Conservation (phyloP, 1,284 basidiomycete genomes). For the Inonotus hispidus region DNA sequence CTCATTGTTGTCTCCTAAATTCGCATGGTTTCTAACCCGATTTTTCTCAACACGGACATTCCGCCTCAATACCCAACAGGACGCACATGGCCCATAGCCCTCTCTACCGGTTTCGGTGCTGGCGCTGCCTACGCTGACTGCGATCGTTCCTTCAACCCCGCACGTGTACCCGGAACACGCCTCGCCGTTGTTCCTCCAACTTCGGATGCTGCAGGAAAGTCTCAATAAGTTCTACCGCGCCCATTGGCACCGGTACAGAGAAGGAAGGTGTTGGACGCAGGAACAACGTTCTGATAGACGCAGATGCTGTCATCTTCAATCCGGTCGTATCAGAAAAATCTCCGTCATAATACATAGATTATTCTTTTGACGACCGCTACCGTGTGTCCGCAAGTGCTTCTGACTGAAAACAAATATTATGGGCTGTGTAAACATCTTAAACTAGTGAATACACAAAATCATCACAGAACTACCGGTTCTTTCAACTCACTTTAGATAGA, state of each 20-base stretch:
- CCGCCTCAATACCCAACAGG: slow-evolving; percentile 45
- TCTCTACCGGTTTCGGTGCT: slow-evolving; percentile 86
- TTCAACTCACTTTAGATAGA: neutral
- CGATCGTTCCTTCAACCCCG: slow-evolving; percentile 94
- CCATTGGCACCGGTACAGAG: neutral
- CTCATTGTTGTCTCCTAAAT: neutral
- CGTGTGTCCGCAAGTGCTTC: no score
- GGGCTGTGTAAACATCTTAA: no score
- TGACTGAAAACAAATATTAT: no score
- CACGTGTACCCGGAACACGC: slow-evolving; percentile 86
- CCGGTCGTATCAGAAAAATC: neutral
- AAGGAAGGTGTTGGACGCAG: neutral
- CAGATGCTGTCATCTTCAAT: neutral
- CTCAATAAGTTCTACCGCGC: neutral
- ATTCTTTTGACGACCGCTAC: no score
- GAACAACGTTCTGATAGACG: neutral
- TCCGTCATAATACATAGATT: neutral
- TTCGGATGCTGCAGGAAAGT: slow-evolving; percentile 24
- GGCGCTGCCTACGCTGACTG: slow-evolving; percentile 93
- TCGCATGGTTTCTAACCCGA: neutral
- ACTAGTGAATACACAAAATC: no score
- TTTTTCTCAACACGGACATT: slow-evolving; percentile 9
- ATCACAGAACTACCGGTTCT: neutral
- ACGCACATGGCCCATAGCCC: slow-evolving; percentile 93
- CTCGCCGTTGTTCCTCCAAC: slow-evolving; percentile 45